Evolutionary conservation across 2,329 filamentous ascomycete genomes (phyloP), one percentile per base, ranked within the genome.

Genomic region (Cadophora sp.): DNA sequence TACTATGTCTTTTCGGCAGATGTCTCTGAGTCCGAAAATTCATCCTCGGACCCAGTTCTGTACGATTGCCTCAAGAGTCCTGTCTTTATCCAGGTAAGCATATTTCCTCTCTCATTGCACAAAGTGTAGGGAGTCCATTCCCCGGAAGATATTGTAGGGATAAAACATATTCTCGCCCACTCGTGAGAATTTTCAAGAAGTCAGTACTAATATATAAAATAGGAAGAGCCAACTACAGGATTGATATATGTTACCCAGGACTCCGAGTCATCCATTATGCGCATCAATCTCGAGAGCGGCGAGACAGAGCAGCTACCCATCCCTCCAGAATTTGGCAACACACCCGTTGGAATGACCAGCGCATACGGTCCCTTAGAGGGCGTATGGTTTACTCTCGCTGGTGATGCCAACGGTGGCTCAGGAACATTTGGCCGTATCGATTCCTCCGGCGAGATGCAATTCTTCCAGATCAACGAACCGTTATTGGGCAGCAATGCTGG

Each of bases 1-100:
- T 59, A 47, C 24, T 59, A 59, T 24, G 58, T 59, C 1, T 59
- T 59, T 20, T 59, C 58, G 58, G 39, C n/a, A 45, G 58, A 59
- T 43, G 22, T 59, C 14, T 59, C 58, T 8, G 9, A 59, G 13
- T 27, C 43, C 8, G 14, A 47, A n/a, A 30, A 20, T 20, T 30
- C 36, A 13, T 30, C 39, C 18, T 30, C 27, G 11, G 39, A 59
- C 11, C 39, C 36, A 24, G 27, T n/a, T 11, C 11, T 59, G 8
- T 59, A 59, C 20, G 36, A 27, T 4, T 59, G 39, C 45, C 58
- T 59, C 18, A 33, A 47, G 20, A 45, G 39, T 11, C 58, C 58
- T 22, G n/a, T 59, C 2, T 59, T 59, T 13, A 47, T 59, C 41
- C 36, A 39, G 36, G 36, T 39, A 6, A 39, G 36, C 36, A 11